Base-by-base conservation (phyloP, 1,139 yeast genomes). In the Blastobotrys capitulatus region DNA sequence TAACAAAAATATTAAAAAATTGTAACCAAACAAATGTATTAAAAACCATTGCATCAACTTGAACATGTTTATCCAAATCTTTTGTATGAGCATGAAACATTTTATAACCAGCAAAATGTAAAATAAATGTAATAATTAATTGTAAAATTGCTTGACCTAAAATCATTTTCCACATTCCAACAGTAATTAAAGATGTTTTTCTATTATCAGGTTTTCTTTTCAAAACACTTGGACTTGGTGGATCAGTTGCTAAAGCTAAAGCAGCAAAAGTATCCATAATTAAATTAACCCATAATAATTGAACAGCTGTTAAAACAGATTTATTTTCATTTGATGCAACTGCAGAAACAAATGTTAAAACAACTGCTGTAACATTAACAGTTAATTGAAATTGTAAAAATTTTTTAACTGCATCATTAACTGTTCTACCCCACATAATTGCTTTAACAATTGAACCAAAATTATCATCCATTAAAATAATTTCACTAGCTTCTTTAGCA, bases 221-320 rank as follows among this genome's bases (percentile, higher is more conserved):
- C 62, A 92, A 74, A 45, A 87, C 82, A 38, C 82, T 77, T 46
- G 83, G 86, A 59, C 87, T 89, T 0, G 98, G 98, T 59, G 94
- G 92, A 66, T 92, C 99, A 6, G 99, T 92, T 3, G 99, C 99
- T 57, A 92, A 76, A 0, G 98, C 99, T 60, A 92, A 75, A 2
- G 99, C 98, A 4, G 98, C 99, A 57, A 92, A 77, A 0, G 98
- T 92, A 67, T 92, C 99, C 99, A 92, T 92, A 62, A 92, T 92
- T 67, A 92, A 75, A 68, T 92, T 92, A 46, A 92, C 97, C 99
- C 99, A 92, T 57, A 92, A 75, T 60, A 92, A 78, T 70, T 92
- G 98, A 42, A 92, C 98, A 0, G 99, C 98, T 36, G 97, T 90
- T 64, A 92, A 75, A 6, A 92, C 98, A 6, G 97, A 86, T 46